Percentiles rank a stretch among this genome's conserved stretches.
Evolutionary conservation across 2,329 filamentous ascomycete genomes (phyloP).

Genomic region (Amesomyces nigricolor): DNA sequence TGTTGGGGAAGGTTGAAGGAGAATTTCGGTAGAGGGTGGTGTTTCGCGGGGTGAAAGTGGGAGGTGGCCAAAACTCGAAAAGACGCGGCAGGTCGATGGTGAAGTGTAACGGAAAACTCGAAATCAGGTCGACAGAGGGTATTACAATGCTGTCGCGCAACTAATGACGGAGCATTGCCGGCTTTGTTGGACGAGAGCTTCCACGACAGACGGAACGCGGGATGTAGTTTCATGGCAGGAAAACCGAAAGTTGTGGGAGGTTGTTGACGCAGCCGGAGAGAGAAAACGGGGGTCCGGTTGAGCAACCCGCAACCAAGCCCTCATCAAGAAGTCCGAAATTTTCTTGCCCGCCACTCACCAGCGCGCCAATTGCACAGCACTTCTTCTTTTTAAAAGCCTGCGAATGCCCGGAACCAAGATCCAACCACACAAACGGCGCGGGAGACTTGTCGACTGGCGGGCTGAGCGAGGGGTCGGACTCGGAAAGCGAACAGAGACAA

Average conservation of each 20-base stretch:
- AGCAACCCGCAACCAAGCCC: background rate
- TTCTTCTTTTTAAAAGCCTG: too few species aligned
- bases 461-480: background rate
- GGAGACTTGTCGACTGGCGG: background rate
- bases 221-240: conserved; percentile 11
- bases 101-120: background rate
- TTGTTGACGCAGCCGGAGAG: conserved; percentile 3
- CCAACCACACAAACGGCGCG: background rate
- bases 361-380: background rate
- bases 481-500: conserved; percentile 1
- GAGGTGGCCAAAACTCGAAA: background rate
- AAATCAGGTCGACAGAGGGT: conserved; percentile 1
- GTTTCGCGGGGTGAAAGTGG: background rate
- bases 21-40: background rate
- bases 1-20: background rate
- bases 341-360: background rate
- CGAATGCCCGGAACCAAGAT: too few species aligned
- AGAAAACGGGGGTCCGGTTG: conserved; percentile 5
- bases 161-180: conserved; percentile 4
- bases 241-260: background rate
- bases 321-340: background rate
- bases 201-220: conserved; percentile 12
- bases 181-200: conserved; percentile 12
- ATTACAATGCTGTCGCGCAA: conserved; percentile 15
- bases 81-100: background rate